Evolutionary conservation across 345 rosid species (phyloP), one percentile per base, ranked within the genome.

Genomic region (Gossypium longicalyx): DNA sequence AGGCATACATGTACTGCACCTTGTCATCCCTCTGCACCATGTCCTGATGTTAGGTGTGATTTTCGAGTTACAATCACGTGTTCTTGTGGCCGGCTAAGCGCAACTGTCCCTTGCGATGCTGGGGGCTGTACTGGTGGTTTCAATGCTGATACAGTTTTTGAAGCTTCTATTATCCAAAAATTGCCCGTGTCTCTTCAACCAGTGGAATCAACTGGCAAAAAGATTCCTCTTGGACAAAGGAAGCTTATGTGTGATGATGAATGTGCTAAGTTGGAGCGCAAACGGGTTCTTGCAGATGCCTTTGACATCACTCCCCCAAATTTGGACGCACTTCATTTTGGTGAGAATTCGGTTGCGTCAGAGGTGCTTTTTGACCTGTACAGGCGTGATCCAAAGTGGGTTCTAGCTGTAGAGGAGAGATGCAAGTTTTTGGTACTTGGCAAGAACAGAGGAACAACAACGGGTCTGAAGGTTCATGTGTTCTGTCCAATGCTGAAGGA

Each of bases 321-420:
- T 74, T 80, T 93, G 80, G 99, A 95, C 49, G 84, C 96, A 9
- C 87, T 93, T 83, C 97, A 93, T 88, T 88, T 95, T 79, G 92
- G 98, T 49, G 99, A 95, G 81, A 89, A 82, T 79, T 77, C 87
- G 76, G 79, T 85, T 5, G 77, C 89, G 54, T 83, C 96, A 27
- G 99, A 95, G 82, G 77, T 89, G 70, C 83, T 95, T 76, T 70
- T 84, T 25, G 99, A 95, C 82, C 79, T 93, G 51, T 89, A 87
- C 71, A 85, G 99, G 85, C 97, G 97, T 54, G 99, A 95, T 85
- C 89, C 97, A 0, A 93, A 84, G 80, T 95, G 99, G 98, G 94
- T 91, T 58, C 79, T 90, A 68, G 86, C 93, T 17, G 90, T 95
- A 75, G 98, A 95, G 81, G 99, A 95, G 81, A 91, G 99, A 67